phyloP scores from a whole-genome alignment of 176 grass and related monocot species.

The Bonia amplexicaulis region DNA sequence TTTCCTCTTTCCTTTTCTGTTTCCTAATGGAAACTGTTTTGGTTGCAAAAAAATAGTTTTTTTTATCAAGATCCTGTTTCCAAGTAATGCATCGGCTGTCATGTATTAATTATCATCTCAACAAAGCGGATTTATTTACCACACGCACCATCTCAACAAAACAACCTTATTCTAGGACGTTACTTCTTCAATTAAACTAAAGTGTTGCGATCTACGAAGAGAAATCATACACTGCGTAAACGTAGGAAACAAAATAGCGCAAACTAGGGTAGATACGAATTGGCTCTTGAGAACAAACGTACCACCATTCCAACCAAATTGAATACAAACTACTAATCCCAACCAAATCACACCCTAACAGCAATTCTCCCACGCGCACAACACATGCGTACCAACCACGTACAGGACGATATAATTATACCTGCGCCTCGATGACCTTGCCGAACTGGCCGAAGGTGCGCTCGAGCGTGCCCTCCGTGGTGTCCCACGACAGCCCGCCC shows the following conservation, averaged over 20 bases:
- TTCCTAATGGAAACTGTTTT: background rate
- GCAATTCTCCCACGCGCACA: background rate
- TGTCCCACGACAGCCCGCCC: slow-evolving; percentile 84
- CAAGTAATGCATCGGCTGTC: background rate
- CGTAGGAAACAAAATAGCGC: background rate
- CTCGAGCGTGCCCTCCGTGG: slow-evolving; percentile 67
- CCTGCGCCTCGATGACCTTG: slow-evolving; percentile 79
- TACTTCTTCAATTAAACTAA: background rate
- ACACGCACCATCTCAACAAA: background rate
- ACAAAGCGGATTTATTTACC: background rate
- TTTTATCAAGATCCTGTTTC: background rate
- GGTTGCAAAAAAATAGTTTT: background rate
- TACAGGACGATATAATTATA: background rate
- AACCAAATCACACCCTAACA: background rate
- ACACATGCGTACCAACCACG: background rate
- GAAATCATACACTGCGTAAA: background rate
- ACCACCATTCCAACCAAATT: background rate
- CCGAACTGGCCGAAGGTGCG: slow-evolving; percentile 64
- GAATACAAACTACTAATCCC: background rate
- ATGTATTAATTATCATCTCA: background rate
- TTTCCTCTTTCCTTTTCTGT: background rate
- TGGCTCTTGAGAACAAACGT: background rate
- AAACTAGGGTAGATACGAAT: background rate
- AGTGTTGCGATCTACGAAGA: background rate
- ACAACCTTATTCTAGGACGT: background rate